Evolutionary conservation across 202 grass and related monocot species (phyloP).

Genomic region (Dendrocalamus latiflorus): DNA sequence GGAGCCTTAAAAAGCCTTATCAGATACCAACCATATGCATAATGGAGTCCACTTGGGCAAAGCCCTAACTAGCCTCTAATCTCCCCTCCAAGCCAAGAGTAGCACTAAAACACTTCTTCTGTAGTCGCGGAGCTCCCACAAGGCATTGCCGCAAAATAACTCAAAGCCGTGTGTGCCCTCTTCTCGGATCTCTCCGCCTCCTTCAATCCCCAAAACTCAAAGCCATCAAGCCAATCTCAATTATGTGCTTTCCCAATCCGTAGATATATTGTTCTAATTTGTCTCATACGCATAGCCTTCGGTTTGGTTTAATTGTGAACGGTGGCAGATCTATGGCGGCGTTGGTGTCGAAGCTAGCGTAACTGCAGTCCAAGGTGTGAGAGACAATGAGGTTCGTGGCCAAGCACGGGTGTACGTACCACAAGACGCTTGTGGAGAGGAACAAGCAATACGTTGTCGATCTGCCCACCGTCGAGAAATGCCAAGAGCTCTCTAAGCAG

Average conservation of each 20-base stretch:
- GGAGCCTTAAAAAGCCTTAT: too few relatives aligned
- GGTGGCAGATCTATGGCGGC: slow-evolving; percentile 26
- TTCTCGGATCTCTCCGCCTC: neutral
- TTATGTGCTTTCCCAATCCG: neutral
- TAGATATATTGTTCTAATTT: neutral
- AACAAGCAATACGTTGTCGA: slow-evolving; percentile 72
- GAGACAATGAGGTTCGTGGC: slow-evolving; percentile 46
- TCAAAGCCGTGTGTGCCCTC: neutral
- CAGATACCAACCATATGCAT: too few relatives aligned
- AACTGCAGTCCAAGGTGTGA: slow-evolving; percentile 56
- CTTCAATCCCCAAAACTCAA: neutral
- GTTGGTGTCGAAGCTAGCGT: slow-evolving; percentile 54
- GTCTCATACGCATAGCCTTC: neutral
- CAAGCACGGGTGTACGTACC: slow-evolving; percentile 54
- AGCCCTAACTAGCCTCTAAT: too few relatives aligned
- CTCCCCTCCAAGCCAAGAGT: neutral
- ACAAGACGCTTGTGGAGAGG: slow-evolving; percentile 74
- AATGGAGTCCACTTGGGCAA: too few relatives aligned
- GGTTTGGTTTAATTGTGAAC: neutral
- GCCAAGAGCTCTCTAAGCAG: slow-evolving; percentile 81
- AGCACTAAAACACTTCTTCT: neutral
- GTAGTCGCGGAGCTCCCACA: neutral
- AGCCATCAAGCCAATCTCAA: neutral
- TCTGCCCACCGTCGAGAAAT: slow-evolving; percentile 58
- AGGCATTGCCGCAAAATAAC: neutral